These are phyloP conservation scores for Hanseniaspora jakobsenii DNA, from an alignment of 805 yeast species.

Conservation along the genomic window DNA sequence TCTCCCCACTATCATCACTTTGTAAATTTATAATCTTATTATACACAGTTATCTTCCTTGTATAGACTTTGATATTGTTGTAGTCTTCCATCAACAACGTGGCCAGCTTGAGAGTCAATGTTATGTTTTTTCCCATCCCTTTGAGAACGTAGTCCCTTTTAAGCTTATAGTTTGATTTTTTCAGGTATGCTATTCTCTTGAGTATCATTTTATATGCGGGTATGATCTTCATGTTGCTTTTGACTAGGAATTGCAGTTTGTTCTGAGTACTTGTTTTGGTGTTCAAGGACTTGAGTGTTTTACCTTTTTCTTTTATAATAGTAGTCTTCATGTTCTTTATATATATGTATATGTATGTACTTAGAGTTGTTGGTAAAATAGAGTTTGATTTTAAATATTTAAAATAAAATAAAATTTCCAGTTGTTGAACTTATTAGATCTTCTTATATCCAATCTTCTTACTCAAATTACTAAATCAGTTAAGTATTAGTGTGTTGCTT, in stretches of 20 bases:
- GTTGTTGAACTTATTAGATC: no score
- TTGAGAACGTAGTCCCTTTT: conserved; percentile 7
- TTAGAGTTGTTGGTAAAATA: no score
- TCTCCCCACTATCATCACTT: background rate
- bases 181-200: conserved; percentile 19
- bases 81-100: conserved; percentile 6
- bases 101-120: conserved; percentile 4
- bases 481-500: no score
- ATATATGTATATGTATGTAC: conserved; percentile 54
- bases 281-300: conserved; percentile 75
- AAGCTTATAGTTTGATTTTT: background rate
- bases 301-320: conserved; percentile 45
- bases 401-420: no score
- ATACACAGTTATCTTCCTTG: conserved; percentile 7
- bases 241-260: conserved; percentile 4
- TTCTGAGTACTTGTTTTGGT: conserved; percentile 47
- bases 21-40: conserved; percentile 1
- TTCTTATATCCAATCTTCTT: no score
- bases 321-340: conserved; percentile 60
- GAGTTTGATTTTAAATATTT: no score
- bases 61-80: conserved; percentile 3
- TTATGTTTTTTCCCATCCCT: conserved; percentile 12
- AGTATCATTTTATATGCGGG: conserved; percentile 13
- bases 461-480: no score
- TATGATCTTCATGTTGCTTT: conserved; percentile 10